These are phyloP conservation scores for Tagetes patula DNA, from an alignment of 129 eudicot species.

Conservation along the genomic window DNA sequence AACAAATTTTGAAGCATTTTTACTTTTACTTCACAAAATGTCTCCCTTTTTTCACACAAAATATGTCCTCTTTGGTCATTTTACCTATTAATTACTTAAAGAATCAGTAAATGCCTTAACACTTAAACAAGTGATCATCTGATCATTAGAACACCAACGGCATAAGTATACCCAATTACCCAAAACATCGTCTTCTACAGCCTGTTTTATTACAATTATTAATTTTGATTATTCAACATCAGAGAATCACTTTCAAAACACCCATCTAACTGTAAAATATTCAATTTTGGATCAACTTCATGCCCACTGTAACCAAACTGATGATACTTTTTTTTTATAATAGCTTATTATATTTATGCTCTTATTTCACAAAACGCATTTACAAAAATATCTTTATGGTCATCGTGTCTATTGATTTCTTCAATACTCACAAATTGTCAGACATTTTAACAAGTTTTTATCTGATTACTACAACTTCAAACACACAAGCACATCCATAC, in stretches of 20 bases:
- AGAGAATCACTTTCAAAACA: not conserved
- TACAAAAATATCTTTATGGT: not conserved
- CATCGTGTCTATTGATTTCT: not conserved
- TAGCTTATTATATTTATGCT: not conserved
- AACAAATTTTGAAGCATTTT: not conserved
- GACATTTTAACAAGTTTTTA: not conserved
- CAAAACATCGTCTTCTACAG: not conserved
- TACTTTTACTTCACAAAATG: not conserved
- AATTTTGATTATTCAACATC: too few relatives aligned
- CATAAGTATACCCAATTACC: not conserved
- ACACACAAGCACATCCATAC: not conserved
- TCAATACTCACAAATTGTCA: not conserved
- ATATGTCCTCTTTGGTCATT: not conserved
- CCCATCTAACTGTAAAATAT: not conserved
- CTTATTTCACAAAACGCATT: not conserved
- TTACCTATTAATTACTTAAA: not conserved
- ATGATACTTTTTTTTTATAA: not conserved
- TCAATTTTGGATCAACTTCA: not conserved
- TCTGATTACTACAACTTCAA: not conserved
- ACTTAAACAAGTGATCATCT: not conserved
- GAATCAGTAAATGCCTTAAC: not conserved
- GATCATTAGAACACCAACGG: not conserved
- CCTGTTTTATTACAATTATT: not conserved
- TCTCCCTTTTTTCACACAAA: not conserved
- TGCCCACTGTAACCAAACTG: not conserved